A percentile compares a stretch with the other conserved stretches of the same genome.
Conservation (phyloP, 2,329 filamentous ascomycete genomes). For the Colletotrichum sp. region DNA sequence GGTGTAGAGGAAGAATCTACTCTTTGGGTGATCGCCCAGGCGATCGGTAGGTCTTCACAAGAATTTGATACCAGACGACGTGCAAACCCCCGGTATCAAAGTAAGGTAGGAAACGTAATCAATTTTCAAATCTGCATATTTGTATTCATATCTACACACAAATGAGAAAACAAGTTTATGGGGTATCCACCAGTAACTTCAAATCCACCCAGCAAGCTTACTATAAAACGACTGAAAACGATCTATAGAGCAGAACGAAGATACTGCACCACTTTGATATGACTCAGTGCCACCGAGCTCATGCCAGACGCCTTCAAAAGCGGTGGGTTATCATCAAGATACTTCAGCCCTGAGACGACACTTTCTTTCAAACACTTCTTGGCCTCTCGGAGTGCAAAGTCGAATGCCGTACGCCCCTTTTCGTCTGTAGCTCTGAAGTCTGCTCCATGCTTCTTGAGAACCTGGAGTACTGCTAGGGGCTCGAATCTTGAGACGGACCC, state of each 20-base stretch:
- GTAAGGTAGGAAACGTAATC: too few species aligned
- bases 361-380: background rate
- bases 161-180: too few species aligned
- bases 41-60: too few species aligned
- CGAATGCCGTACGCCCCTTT: background rate
- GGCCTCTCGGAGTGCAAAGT: background rate
- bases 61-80: too few species aligned
- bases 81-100: too few species aligned
- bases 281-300: background rate
- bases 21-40: too few species aligned
- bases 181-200: too few species aligned
- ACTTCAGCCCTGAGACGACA: background rate
- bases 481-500: background rate
- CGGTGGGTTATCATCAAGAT: background rate
- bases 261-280: background rate
- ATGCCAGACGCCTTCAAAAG: background rate
- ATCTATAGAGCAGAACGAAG: background rate
- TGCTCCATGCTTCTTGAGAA: background rate
- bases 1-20: background rate
- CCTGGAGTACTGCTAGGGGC: background rate
- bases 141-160: too few species aligned
- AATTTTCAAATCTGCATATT: too few species aligned
- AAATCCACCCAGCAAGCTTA: too few species aligned
- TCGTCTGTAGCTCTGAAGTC: background rate
- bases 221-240: too few species aligned